Evolutionary conservation across 2,329 filamentous ascomycete genomes (phyloP), one percentile per base, ranked within the genome.

Genomic region (Leptographium radiaticola): DNA sequence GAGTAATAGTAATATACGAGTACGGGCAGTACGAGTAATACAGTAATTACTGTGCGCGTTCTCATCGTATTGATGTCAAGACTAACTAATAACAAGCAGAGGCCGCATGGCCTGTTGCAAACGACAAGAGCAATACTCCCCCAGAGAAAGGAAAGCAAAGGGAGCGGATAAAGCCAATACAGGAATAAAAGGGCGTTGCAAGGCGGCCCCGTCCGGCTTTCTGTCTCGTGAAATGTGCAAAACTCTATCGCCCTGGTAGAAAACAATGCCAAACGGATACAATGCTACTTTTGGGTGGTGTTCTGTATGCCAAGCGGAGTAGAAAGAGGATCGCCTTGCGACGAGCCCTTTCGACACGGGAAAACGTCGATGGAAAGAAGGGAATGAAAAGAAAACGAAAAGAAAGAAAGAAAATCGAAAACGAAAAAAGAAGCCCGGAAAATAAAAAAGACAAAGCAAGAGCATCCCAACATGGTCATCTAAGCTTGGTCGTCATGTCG

Each of bases 401-500:
- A 52, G 52, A 51, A 45, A 56, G 38, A 39, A 7, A 51, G 49
- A 56, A 56, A 48, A 36, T 49, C 48, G 52, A 52, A 57, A 53
- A 47, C 52, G 38, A 31, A 39, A 56, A 50, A 53, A 51, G 31
- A 52, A 15, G 31, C 8, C 12, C 5, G 39, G 11, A 25, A 25
- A 39, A 13, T 34, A 43, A 54, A 52, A 33, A 50, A 49, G 20
- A 40, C 38, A 53, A 51, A 49, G 30, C 15, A 46, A 25, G 34
- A 52, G 51, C 55, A 55, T 55, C 20, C 52, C 53, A 59, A 50
- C 53, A 55, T 45, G 40, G 42, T 59, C 53, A 53, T 55, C 53
- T 54, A 56, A 50, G 33, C 53, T 34, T 51, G 51, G 49, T 56
- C 54, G 55, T 57, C 52, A 55, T 57, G 43, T 58, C 55, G 53